These are phyloP conservation scores for Raphanus sativus DNA, from an alignment of 345 rosid genomes.

Conservation along the genomic window DNA sequence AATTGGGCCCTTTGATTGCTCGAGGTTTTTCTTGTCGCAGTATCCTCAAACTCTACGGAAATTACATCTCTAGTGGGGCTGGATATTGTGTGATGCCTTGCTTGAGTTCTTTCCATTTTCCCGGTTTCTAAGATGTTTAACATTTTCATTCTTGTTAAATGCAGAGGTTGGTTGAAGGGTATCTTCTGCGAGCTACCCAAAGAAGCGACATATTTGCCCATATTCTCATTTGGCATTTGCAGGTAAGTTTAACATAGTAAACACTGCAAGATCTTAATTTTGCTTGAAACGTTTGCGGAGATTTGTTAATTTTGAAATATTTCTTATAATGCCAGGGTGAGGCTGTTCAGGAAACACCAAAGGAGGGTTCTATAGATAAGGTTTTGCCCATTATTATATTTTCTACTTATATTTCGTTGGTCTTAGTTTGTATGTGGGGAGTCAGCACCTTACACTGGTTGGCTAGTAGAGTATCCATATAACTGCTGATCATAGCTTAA, in stretches of 20 bases:
- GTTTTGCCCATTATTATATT: conserved; percentile 38
- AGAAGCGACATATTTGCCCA: conserved; percentile 97
- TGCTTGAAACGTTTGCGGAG: conserved; percentile 9
- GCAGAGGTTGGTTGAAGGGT: conserved; percentile 95
- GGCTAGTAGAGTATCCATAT: neutral
- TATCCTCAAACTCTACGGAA: neutral
- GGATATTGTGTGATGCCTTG: neutral
- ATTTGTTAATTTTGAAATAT: conserved; percentile 22
- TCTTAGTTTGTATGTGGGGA: conserved; percentile 4
- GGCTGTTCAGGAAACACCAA: conserved; percentile 60
- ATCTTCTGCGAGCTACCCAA: conserved; percentile 94
- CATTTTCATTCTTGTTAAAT: conserved; percentile 20
- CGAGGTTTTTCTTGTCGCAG: conserved; percentile 14
- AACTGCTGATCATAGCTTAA: conserved; percentile 4
- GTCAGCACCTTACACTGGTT: conserved; percentile 21
- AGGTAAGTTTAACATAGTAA: conserved; percentile 50
- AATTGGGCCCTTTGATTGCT: neutral
- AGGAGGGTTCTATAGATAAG: conserved; percentile 64
- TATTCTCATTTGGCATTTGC: conserved; percentile 96
- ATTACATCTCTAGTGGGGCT: conserved; percentile 7
- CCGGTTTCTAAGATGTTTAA: conserved; percentile 12
- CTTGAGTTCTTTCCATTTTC: conserved; percentile 20
- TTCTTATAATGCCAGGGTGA: conserved; percentile 73
- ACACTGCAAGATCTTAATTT: conserved; percentile 20
- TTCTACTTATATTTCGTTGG: conserved; percentile 14